These are phyloP conservation scores for Lolium multiflorum DNA, from an alignment of 176 grass and related monocot genomes.

Conservation along the genomic window DNA sequence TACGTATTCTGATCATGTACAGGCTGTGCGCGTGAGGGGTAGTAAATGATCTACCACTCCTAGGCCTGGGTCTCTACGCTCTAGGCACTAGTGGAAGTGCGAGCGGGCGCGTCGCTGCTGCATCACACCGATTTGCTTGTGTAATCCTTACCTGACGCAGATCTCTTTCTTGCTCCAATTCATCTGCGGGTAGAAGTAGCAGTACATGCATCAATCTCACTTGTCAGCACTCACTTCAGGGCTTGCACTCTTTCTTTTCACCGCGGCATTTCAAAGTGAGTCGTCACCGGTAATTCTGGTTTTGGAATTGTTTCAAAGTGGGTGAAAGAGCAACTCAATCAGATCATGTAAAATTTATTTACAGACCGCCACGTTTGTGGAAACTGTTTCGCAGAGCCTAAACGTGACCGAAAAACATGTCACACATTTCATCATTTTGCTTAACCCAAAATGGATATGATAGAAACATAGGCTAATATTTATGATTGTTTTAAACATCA, in stretches of 20 bases:
- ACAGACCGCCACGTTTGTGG: too few species aligned
- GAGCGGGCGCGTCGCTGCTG: constrained; percentile 19
- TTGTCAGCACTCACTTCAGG: background rate
- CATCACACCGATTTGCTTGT: constrained; percentile 40
- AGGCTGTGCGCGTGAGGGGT: constrained; percentile 3
- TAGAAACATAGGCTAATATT: too few species aligned
- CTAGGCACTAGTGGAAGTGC: background rate
- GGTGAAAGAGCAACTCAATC: too few species aligned
- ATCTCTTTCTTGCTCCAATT: constrained; percentile 50
- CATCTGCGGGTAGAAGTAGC: background rate
- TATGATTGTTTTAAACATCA: too few species aligned
- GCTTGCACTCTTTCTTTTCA: background rate
- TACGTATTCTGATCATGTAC: background rate
- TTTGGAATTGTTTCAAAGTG: too few species aligned
- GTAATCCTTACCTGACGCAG: constrained; percentile 47
- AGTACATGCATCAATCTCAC: background rate
- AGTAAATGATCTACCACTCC: background rate
- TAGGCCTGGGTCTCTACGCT: constrained; percentile 38
- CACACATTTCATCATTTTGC: too few species aligned
- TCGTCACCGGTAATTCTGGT: too few species aligned
- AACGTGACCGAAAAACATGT: too few species aligned
- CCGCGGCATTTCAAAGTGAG: background rate
- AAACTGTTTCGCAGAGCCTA: too few species aligned
- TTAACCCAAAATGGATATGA: too few species aligned
- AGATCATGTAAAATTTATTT: too few species aligned